Base-by-base conservation (phyloP, 75 land plant species). In the Gnetum montanum region DNA sequence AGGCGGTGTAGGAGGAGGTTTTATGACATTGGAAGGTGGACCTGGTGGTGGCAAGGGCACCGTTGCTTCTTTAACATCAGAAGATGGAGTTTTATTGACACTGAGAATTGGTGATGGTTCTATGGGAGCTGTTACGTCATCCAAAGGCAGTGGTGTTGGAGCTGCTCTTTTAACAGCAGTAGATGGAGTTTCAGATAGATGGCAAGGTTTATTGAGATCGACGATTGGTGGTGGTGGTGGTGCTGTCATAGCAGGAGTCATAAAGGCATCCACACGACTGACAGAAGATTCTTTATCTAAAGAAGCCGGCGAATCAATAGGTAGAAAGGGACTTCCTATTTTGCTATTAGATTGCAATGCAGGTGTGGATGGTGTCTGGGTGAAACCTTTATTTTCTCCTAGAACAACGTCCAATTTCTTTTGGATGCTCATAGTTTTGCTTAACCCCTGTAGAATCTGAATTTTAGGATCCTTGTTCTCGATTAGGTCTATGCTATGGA, bases 401-500 rank as follows among this genome's bases (percentile, higher is more conserved):
- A 70, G 46, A 36, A 62, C 43, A 29, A 46, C 54, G 8, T 76
- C 88, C 29, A 54, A 34, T 40, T 45, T 70, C 16, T 68, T 70
- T 62, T 63, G 71, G 18, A 44, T 37, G 47, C 40, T 62, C 46
- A 61, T 63, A 54, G 66, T 51, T 33, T 63, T 53, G 24, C 68
- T 57, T 38, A 83, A 68, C 13, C 83, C 82, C 63, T 83, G 78
- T 33, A 85, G 79, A 34, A 89, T 61, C 49, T 67, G 63, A 16
- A 73, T 62, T 36, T 85, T 83, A 61, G 71, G 76, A 56, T 88
- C 95, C 38, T 71, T 79, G 10, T 60, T 75, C 58, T 79, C 85
- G 31, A 68, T 59, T 86, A 82, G 88, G 65, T 85, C 86, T 60
- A 75, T 72, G 66, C 48, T 73, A 67, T 63, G 86, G 59, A 95